Conservation (phyloP, 139 green algal genomes). For the Chlorella sp. region DNA sequence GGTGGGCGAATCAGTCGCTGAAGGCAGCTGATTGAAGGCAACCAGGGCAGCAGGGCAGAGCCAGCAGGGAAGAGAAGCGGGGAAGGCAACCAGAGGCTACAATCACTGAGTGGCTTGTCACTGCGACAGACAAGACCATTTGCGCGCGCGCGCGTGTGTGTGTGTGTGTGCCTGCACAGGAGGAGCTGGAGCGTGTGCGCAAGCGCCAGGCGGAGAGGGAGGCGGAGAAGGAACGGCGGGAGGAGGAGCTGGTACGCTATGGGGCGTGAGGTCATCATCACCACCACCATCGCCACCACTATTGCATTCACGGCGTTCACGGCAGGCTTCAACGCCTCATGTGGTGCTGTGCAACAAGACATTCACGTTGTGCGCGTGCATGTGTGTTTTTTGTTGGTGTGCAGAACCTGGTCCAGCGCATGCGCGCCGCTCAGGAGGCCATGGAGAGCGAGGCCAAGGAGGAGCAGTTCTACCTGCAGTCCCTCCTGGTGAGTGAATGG, state of each 20-base stretch:
- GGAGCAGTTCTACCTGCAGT: conserved; percentile 62
- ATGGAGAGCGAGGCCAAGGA: conserved; percentile 79
- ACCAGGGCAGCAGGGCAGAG: no score
- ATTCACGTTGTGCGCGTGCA: no score
- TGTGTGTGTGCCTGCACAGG: conserved; percentile 13
- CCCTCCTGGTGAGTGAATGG: conserved; percentile 21
- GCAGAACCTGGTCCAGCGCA: conserved; percentile 46
- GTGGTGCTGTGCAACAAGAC: no score
- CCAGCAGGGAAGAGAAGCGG: no score
- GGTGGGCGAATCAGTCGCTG: no score
- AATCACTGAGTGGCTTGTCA: no score
- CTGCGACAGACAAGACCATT: no score
- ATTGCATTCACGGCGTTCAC: no score
- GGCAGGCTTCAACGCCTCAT: no score
- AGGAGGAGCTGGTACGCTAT: conserved; percentile 88
- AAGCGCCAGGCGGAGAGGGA: conserved; percentile 78
- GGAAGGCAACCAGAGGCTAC: no score
- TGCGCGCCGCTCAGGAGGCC: conserved; percentile 64
- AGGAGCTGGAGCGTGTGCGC: conserved; percentile 92
- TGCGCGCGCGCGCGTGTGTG: background rate
- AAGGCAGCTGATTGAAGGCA: no score
- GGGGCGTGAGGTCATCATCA: no score
- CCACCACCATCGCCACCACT: background rate
- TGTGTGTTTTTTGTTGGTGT: background rate
- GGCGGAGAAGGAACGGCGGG: conserved; percentile 64